A percentile compares a stretch with the other conserved stretches of the same genome.
phyloP scores from a whole-genome alignment of 306 rosid species.

The Vigna hirtella region DNA sequence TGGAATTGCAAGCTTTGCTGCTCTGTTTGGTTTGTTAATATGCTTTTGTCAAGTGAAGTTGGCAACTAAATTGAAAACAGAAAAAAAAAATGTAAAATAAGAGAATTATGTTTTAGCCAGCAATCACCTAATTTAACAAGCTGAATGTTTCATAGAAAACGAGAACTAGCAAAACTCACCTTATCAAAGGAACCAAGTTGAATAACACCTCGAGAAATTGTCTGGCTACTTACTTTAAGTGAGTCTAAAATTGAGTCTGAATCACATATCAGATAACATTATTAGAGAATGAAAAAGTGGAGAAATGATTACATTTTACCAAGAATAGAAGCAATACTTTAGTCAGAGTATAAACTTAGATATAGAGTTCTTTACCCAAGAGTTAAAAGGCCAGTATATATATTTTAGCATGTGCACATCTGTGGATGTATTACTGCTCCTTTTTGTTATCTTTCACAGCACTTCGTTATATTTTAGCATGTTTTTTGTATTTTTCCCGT shows the following conservation, averaged over 20 bases:
- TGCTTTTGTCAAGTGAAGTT: conserved; percentile 41
- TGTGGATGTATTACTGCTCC: not conserved
- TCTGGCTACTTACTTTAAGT: conserved; percentile 42
- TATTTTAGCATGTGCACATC: not conserved
- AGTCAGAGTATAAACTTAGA: conserved; percentile 9
- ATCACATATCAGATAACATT: conserved; percentile 31
- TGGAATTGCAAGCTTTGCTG: conserved; percentile 40
- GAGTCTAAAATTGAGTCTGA: conserved; percentile 47
- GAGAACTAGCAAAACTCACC: conserved; percentile 45
- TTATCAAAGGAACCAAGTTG: conserved; percentile 42
- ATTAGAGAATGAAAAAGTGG: conserved; percentile 34
- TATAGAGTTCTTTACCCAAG: conserved; percentile 2
- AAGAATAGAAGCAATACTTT: not conserved
- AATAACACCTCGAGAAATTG: conserved; percentile 44
- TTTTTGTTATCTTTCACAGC: not conserved
- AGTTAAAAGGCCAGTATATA: not conserved
- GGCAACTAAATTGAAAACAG: conserved; percentile 41
- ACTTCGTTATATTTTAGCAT: not conserved
- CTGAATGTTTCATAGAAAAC: conserved; percentile 33
- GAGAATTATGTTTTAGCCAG: not conserved
- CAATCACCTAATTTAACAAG: conserved; percentile 36
- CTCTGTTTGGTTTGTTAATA: conserved; percentile 30
- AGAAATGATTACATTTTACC: conserved; percentile 14
- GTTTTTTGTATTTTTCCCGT: too few species aligned
- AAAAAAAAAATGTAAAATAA: not conserved